Percentiles rank a stretch among this genome's conserved stretches.
Evolutionary conservation across 2,329 filamentous ascomycete species (phyloP).

Genomic region (Phialophora chinensis): DNA sequence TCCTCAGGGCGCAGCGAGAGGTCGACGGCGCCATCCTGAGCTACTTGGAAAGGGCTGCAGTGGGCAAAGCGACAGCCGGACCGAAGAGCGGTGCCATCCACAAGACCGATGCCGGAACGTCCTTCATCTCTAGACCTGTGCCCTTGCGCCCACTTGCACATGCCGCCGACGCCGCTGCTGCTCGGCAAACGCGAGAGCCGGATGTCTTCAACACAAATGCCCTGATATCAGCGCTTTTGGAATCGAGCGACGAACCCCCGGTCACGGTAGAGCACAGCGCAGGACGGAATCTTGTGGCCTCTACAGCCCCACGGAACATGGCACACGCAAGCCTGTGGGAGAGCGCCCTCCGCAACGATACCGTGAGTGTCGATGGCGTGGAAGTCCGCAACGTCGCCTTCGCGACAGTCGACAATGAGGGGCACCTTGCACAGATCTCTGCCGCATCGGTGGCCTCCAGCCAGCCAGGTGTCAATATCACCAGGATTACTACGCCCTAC

Average conservation of each 20-base stretch:
- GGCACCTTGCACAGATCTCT: constrained; percentile 3
- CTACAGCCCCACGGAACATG: constrained; percentile 2
- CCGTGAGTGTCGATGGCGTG: neutral
- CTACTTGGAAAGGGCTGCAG: neutral
- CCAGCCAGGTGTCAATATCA: constrained; percentile 1
- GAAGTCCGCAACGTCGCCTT: neutral
- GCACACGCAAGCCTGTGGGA: constrained; percentile 4
- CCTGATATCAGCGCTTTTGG: neutral
- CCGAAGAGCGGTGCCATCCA: neutral
- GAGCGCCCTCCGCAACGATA: neutral
- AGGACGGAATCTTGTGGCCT: neutral
- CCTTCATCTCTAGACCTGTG: neutral
- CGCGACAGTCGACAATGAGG: constrained; percentile 3
- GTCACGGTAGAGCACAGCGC: neutral
- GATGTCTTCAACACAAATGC: constrained; percentile 7
- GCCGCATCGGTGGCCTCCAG: neutral
- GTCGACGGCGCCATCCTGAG: constrained; percentile 3
- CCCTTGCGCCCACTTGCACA: neutral
- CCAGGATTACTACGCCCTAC: neutral
- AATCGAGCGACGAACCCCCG: constrained; percentile 2
- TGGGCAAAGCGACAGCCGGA: neutral
- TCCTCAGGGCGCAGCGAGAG: neutral
- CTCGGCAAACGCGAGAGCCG: neutral
- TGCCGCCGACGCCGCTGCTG: neutral
- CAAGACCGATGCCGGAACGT: neutral